phyloP scores from a whole-genome alignment of 768 basidiomycete genomes.

The Lactarius pseudohatsudake region DNA sequence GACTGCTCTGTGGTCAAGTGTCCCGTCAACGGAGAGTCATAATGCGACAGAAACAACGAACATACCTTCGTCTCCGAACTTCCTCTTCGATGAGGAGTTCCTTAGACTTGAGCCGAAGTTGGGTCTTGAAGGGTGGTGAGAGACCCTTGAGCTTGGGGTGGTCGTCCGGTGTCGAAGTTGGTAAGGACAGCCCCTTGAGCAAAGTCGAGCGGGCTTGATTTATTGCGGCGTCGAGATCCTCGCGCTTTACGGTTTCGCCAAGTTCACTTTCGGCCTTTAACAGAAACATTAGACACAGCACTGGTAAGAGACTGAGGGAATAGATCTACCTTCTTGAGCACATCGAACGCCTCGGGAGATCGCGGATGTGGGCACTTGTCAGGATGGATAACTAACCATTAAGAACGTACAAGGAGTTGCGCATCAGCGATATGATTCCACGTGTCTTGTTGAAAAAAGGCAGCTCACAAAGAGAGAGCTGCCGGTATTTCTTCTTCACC shows the following conservation, averaged over 20 bases:
- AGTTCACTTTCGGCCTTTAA: conserved; percentile 81
- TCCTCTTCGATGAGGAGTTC: conserved; percentile 90
- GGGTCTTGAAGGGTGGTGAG: conserved; percentile 64
- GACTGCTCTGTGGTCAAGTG: conserved; percentile 57
- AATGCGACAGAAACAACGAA: conserved; percentile 16
- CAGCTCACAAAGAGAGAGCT: conserved; percentile 77
- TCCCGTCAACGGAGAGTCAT: conserved; percentile 3
- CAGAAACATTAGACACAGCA: conserved; percentile 2
- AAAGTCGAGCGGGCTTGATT: conserved; percentile 68
- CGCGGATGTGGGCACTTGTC: conserved; percentile 91
- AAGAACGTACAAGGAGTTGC: conserved; percentile 42
- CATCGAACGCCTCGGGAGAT: conserved; percentile 90
- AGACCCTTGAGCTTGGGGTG: conserved; percentile 55
- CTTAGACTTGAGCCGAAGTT: conserved; percentile 71
- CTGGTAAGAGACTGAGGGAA: not conserved
- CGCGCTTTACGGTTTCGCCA: conserved; percentile 73
- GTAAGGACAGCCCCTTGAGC: conserved; percentile 62
- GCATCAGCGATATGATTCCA: conserved; percentile 26
- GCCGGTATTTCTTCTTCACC: conserved; percentile 86
- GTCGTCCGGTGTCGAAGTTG: conserved; percentile 55
- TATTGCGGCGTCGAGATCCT: conserved; percentile 78
- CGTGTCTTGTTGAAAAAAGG: conserved; percentile 14
- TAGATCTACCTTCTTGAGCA: conserved; percentile 79
- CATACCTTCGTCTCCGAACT: conserved; percentile 77
- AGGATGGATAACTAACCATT: conserved; percentile 86